Evolutionary conservation across 1,139 yeast genomes (phyloP).

Genomic region (Magnusiomyces fungicola): DNA sequence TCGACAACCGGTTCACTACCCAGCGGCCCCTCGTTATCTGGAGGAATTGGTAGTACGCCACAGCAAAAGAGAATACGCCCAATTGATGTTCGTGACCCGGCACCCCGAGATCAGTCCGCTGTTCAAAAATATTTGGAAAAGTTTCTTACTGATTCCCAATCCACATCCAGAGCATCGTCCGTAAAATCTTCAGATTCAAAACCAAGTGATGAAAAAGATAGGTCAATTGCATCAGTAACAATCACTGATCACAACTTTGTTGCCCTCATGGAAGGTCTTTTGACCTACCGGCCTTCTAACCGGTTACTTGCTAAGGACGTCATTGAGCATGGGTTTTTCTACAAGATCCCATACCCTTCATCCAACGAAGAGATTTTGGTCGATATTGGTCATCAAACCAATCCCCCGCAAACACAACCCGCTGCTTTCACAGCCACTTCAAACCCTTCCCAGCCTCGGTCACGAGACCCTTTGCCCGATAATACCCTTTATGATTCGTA

Average conservation of each 20-base stretch:
- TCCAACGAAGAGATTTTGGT: not conserved
- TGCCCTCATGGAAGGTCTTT: slow-evolving; percentile 1
- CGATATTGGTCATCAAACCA: not conserved
- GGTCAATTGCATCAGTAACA: not conserved
- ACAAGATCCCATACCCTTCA: slow-evolving; percentile 3
- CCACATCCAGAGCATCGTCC: not conserved
- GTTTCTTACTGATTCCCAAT: not conserved
- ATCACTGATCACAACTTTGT: slow-evolving; percentile 3
- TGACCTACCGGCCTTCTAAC: not conserved
- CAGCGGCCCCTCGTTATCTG: not conserved
- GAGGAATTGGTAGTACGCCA: not conserved
- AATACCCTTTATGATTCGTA: too few relatives aligned
- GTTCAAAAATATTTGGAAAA: not conserved
- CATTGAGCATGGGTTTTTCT: slow-evolving; percentile 4
- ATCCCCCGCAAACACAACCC: too few relatives aligned
- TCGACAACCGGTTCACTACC: too few relatives aligned
- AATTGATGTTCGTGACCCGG: not conserved
- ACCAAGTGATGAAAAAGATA: not conserved
- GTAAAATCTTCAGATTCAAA: not conserved
- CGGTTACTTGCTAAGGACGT: slow-evolving; percentile 2
- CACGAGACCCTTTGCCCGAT: too few relatives aligned
- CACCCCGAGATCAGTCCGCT: not conserved
- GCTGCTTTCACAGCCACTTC: too few relatives aligned
- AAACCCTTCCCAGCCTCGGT: too few relatives aligned
- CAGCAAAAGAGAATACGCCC: not conserved